These are phyloP conservation scores for Nitzschia putrida DNA, from an alignment of 108 stramenopile genomes.

Conservation along the genomic window DNA sequence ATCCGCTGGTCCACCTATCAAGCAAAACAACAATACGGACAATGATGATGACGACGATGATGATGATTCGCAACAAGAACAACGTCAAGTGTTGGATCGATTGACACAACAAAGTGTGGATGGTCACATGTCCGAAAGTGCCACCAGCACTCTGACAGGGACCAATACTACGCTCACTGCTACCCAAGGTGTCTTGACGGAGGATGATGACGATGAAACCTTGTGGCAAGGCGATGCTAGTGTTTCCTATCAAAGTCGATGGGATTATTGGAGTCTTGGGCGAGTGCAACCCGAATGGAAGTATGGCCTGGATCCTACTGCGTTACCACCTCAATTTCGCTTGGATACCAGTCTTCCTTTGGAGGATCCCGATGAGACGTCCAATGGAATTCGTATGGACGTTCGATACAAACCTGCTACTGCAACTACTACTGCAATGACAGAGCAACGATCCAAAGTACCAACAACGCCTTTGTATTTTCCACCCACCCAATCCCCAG, in stretches of 20 bases:
- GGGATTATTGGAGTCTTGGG: slow-evolving; percentile 38
- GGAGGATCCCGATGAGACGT: neutral
- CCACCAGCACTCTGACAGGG: neutral
- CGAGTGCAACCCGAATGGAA: slow-evolving; percentile 9
- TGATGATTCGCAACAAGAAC: slow-evolving; percentile 42
- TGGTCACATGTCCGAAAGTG: slow-evolving; percentile 1
- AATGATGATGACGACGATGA: slow-evolving; percentile 2
- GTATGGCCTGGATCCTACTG: neutral
- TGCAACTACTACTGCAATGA: too few species aligned
- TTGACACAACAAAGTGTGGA: slow-evolving; percentile 20
- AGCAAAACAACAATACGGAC: slow-evolving; percentile 2
- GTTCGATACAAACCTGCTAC: too few species aligned
- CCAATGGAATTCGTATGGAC: too few species aligned
- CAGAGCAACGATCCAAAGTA: too few species aligned
- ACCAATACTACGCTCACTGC: neutral
- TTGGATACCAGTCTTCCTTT: neutral
- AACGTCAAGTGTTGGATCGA: slow-evolving; percentile 29
- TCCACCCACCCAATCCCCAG: neutral
- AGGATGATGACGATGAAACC: neutral
- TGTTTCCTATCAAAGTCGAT: slow-evolving; percentile 3
- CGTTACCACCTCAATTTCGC: neutral
- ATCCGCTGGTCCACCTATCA: neutral
- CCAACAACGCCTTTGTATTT: neutral
- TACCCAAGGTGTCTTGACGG: neutral
- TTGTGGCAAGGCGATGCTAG: neutral